Evolutionary conservation across 2,329 filamentous ascomycete genomes (phyloP), one percentile per base, ranked within the genome.

Genomic region (Rhinocladiella mackenziei): DNA sequence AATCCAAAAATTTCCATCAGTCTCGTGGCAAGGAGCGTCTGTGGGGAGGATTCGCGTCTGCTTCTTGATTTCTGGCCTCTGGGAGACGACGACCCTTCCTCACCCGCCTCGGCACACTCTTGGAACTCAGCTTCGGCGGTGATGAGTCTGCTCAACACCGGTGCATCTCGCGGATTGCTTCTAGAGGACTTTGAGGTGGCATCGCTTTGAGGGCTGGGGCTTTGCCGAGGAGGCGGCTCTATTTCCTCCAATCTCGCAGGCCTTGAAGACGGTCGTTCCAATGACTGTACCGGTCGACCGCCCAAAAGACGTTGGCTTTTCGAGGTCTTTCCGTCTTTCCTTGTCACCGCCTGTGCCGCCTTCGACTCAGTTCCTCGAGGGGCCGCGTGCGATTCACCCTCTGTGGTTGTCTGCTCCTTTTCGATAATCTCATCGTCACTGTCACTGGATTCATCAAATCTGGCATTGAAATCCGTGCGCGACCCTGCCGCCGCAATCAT

Each of bases 401-500:
- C 25, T 19, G 19, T n/a, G 3, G 29, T 3, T 33, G 38, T 26
- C 20, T 45, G 25, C 32, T 35, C 45, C 42, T 51, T 43, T 25
- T 44, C 41, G 5, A 18, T 25, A 14, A 47, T 65, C 13, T 74
- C 73, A n/a, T 68, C 75, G 35, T 86, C 84, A 53, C 89, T 89
- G 56, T 91, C 88, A 56, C 86, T 92, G 29, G 84, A 89, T 54
- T 84, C 84, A 59, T 89, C 84, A 63, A 92, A 91, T 26, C 85
- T 79, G 47, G 85, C 77, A 63, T 86, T 83, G 60, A 94, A 89
- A 65, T 94, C 84, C 39, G 85, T 82, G 47, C 80, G 81, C 20
- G 87, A 89, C 5, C 89, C 87, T 26, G 88, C 88, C 11, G 88
- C 87, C 5, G 89, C 86, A 55, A 97, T 89, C 67, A 97, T 79